These are phyloP conservation scores for Pseudogymnoascus sp. DNA, from an alignment of 2,329 filamentous ascomycete species.

Conservation along the genomic window DNA sequence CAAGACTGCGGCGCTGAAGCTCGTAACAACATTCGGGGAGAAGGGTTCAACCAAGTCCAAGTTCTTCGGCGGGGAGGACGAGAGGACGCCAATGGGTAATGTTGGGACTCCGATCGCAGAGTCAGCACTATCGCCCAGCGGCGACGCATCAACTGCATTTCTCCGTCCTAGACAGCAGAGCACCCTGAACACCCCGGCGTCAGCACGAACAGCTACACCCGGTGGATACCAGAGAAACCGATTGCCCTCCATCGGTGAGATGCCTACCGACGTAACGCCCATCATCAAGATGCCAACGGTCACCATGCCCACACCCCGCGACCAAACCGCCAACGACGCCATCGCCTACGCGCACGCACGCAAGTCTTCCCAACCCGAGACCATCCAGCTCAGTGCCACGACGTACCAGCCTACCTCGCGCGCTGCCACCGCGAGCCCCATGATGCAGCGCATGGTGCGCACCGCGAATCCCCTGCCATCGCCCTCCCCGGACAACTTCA, in stretches of 20 bases:
- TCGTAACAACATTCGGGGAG: slow-evolving; percentile 83
- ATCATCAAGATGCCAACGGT: slow-evolving; percentile 18
- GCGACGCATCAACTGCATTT: slow-evolving; percentile 58
- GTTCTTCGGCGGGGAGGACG: slow-evolving; percentile 55
- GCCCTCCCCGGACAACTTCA: slow-evolving; percentile 58
- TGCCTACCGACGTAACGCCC: slow-evolving; percentile 42
- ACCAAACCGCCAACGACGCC: slow-evolving; percentile 22
- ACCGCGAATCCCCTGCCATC: slow-evolving; percentile 58
- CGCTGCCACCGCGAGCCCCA: slow-evolving; percentile 61
- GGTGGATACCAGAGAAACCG: slow-evolving; percentile 56
- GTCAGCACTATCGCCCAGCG: slow-evolving; percentile 66
- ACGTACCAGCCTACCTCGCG: slow-evolving; percentile 26
- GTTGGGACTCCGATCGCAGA: slow-evolving; percentile 86
- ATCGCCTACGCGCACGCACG: slow-evolving; percentile 26
- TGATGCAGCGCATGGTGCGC: slow-evolving; percentile 47
- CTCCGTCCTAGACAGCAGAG: slow-evolving; percentile 61
- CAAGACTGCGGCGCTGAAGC: slow-evolving; percentile 78
- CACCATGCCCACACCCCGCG: slow-evolving; percentile 20
- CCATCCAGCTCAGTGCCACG: slow-evolving; percentile 34
- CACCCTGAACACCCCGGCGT: slow-evolving; percentile 63
- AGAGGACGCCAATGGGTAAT: slow-evolving; percentile 69
- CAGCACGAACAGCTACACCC: slow-evolving; percentile 56
- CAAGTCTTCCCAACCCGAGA: slow-evolving; percentile 30
- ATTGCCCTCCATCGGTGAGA: slow-evolving; percentile 74
- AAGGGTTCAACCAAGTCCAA: slow-evolving; percentile 51